phyloP scores from a whole-genome alignment of 148 eudicot species.

The Vaccinium corymbosum region DNA sequence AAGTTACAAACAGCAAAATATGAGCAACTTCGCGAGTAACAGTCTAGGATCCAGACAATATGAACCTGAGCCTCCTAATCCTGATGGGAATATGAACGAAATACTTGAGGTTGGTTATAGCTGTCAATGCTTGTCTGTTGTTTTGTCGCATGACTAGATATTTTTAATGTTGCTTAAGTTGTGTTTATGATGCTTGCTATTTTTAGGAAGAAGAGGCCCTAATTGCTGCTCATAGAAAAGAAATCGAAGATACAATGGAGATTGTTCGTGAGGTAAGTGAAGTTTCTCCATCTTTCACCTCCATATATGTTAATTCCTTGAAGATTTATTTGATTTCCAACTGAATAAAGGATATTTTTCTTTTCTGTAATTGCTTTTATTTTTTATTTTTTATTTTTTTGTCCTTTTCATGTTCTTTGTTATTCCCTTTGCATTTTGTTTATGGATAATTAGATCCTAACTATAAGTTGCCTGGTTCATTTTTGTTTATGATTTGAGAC shows the following conservation, averaged over 20 bases:
- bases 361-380: neutral
- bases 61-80: conserved; percentile 53
- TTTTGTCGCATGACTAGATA: neutral
- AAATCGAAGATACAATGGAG: conserved; percentile 99
- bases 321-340: neutral
- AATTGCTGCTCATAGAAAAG: conserved; percentile 93
- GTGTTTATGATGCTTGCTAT: conserved; percentile 8
- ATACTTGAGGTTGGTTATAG: conserved; percentile 67
- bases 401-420: neutral
- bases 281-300: conserved; percentile 7
- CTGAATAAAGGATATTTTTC: neutral
- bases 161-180: neutral
- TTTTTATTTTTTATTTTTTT: neutral
- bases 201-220: conserved; percentile 95
- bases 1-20: conserved; percentile 47
- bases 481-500: neutral
- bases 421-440: neutral
- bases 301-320: neutral
- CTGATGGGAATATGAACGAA: conserved; percentile 76
- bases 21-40: conserved; percentile 33
- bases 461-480: no score
- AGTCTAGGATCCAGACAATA: conserved; percentile 38
- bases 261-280: conserved; percentile 95
- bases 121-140: neutral
- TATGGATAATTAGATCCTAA: neutral